These are phyloP conservation scores for Xylaria curta DNA, from an alignment of 495 filamentous ascomycete species.

Conservation along the genomic window DNA sequence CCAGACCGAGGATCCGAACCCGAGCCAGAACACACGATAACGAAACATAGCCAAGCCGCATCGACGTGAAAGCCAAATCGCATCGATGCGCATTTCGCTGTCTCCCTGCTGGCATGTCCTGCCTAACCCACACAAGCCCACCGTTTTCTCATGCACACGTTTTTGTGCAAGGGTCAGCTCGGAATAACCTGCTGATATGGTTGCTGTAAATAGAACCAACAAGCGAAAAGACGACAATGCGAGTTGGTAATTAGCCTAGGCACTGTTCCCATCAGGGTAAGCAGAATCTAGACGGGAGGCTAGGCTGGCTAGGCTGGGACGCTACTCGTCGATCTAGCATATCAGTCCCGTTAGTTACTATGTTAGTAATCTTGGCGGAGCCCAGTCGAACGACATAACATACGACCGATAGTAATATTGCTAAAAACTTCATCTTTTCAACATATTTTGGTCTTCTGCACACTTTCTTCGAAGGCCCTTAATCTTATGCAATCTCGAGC, in stretches of 20 bases:
- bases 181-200: conserved; percentile 6
- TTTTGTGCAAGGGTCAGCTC: conserved; percentile 9
- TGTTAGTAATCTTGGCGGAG: conserved; percentile 8
- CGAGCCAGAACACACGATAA: background rate
- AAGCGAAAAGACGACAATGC: conserved; percentile 13
- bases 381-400: conserved; percentile 26
- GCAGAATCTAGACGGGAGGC: conserved; percentile 12
- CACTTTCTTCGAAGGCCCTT: background rate
- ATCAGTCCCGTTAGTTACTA: conserved; percentile 3
- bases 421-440: conserved; percentile 1
- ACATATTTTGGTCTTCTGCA: conserved; percentile 1
- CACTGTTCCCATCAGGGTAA: conserved; percentile 3
- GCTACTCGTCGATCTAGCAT: background rate
- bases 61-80: background rate
- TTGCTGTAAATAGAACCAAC: conserved; percentile 21
- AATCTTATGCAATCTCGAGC: conserved; percentile 14
- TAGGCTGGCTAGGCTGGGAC: background rate
- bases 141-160: conserved; percentile 20
- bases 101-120: background rate
- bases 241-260: background rate
- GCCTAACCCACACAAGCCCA: background rate
- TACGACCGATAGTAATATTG: conserved; percentile 23
- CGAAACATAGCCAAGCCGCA: background rate
- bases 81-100: conserved; percentile 9
- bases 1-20: background rate